phyloP scores from a whole-genome alignment of 768 basidiomycete genomes.

The Phaeolepiota aurea region DNA sequence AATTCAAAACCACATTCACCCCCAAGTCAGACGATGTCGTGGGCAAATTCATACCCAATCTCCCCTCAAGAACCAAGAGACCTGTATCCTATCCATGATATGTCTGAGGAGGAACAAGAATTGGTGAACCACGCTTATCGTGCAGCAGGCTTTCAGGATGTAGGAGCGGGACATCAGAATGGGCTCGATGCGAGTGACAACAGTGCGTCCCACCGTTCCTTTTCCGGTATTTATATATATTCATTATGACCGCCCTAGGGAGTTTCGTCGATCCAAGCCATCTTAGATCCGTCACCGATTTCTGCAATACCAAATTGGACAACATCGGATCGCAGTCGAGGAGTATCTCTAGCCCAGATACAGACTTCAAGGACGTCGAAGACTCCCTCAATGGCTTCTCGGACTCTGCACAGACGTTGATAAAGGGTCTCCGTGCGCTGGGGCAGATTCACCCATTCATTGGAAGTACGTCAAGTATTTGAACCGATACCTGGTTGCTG shows the following conservation, averaged over 20 bases:
- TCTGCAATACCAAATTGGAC: neutral
- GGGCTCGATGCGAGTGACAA: no score
- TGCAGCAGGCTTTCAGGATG: neutral
- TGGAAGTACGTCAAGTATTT: slow-evolving; percentile 14
- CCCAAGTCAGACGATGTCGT: no score
- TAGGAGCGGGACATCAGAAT: no score
- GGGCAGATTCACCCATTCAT: slow-evolving; percentile 29
- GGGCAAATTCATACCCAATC: neutral
- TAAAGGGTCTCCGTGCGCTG: slow-evolving; percentile 23
- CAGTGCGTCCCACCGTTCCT: no score
- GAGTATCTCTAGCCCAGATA: neutral
- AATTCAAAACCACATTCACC: no score
- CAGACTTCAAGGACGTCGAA: slow-evolving; percentile 15
- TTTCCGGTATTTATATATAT: no score
- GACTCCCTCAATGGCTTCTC: slow-evolving; percentile 18
- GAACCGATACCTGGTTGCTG: no score
- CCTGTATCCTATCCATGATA: neutral
- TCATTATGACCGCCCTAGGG: no score
- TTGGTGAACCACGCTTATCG: neutral
- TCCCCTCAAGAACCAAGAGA: neutral
- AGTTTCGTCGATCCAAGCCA: neutral
- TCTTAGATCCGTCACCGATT: neutral
- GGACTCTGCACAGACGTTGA: slow-evolving; percentile 19
- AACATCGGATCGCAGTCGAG: neutral
- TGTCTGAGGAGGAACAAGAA: neutral